phyloP scores from a whole-genome alignment of 2,329 filamentous ascomycete species.

The Cadophora luteo-olivacea region DNA sequence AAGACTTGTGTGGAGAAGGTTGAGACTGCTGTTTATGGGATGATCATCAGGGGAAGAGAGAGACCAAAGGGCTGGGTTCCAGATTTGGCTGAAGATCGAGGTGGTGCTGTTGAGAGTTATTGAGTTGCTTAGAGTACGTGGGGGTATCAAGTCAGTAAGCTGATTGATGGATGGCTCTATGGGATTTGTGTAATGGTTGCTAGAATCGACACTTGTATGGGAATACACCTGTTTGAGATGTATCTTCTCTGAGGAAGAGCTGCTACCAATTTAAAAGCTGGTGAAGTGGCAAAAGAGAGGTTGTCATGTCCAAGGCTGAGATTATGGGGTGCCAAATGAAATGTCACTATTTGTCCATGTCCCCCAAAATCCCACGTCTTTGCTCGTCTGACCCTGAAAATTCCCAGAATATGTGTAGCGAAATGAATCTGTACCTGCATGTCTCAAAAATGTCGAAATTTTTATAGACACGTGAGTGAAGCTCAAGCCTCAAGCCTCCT shows the following conservation, averaged over 20 bases:
- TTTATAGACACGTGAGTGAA: neutral
- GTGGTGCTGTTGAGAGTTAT: constrained; percentile 41
- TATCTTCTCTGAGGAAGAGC: neutral
- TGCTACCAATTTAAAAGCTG: too few relatives aligned
- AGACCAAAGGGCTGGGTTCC: constrained; percentile 91
- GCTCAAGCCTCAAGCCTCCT: constrained; percentile 1
- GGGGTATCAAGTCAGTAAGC: neutral
- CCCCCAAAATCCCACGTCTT: neutral
- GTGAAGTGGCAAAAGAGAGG: neutral
- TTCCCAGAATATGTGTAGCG: neutral
- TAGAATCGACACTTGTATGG: too few relatives aligned
- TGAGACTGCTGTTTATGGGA: constrained; percentile 86
- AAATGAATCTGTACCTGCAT: neutral
- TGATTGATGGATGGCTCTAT: neutral
- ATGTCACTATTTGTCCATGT: neutral
- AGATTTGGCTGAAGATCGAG: constrained; percentile 58
- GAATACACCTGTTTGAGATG: too few relatives aligned
- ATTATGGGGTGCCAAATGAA: neutral
- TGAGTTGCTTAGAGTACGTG: constrained; percentile 24
- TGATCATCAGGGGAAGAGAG: constrained; percentile 86
- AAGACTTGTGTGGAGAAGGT: constrained; percentile 90
- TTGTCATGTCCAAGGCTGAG: neutral
- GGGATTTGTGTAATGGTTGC: neutral
- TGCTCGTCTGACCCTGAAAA: neutral
- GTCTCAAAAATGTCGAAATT: neutral